These are phyloP conservation scores for Aeminium ludgeri DNA, from an alignment of 495 filamentous ascomycete species.

Conservation along the genomic window DNA sequence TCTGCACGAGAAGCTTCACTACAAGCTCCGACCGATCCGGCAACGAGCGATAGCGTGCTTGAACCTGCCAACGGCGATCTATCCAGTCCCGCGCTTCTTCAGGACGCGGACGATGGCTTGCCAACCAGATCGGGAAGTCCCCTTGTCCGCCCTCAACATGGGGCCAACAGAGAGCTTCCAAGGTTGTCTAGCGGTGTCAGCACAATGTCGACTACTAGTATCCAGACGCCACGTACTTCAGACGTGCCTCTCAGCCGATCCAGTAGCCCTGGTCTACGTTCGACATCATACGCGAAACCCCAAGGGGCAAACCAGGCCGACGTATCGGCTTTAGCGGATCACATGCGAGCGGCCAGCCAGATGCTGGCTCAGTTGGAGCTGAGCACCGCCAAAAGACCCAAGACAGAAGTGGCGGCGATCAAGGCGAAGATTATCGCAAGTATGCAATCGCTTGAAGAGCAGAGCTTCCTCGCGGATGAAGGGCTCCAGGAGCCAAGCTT, in stretches of 20 bases:
- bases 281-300: constrained; percentile 17
- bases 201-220: constrained; percentile 32
- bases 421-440: constrained; percentile 63
- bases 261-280: constrained; percentile 38
- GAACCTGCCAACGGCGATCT: constrained; percentile 57
- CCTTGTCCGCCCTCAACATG: not conserved
- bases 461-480: constrained; percentile 47
- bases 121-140: constrained; percentile 2
- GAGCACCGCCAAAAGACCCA: constrained; percentile 52
- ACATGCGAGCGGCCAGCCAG: constrained; percentile 64
- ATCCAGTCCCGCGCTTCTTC: constrained; percentile 47
- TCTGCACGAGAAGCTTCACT: constrained; percentile 25
- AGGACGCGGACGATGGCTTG: constrained; percentile 24
- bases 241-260: constrained; percentile 41
- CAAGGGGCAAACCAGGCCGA: constrained; percentile 40
- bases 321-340: constrained; percentile 56
- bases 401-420: constrained; percentile 56
- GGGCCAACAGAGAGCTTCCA: constrained; percentile 10
- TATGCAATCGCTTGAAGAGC: constrained; percentile 69
- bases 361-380: constrained; percentile 64
- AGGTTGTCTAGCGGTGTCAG: constrained; percentile 34
- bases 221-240: constrained; percentile 43
- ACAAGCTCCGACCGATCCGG: constrained; percentile 24
- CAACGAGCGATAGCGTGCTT: constrained; percentile 53
- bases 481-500: constrained; percentile 42